Conservation (phyloP, 805 yeast genomes). For the Metschnikowia sp. region DNA sequence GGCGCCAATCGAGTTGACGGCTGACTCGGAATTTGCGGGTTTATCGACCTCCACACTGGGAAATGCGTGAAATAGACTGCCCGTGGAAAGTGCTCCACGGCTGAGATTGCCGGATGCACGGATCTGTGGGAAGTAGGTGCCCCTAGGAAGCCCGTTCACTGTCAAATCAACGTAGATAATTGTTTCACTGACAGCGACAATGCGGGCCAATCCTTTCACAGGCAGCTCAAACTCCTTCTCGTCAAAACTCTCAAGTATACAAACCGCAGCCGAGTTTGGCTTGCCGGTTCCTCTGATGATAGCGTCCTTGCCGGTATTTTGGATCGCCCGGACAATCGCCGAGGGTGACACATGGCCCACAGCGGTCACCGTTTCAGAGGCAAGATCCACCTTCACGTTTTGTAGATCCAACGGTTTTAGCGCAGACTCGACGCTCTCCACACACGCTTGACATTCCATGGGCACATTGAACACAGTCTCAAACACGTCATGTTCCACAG, state of each 20-base stretch:
- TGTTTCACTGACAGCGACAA: constrained; percentile 60
- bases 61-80: constrained; percentile 46
- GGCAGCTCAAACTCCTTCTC: constrained; percentile 46
- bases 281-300: constrained; percentile 88
- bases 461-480: constrained; percentile 85
- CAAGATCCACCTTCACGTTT: constrained; percentile 53
- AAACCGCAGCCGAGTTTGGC: constrained; percentile 86
- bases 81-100: constrained; percentile 66
- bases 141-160: constrained; percentile 64
- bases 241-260: constrained; percentile 75
- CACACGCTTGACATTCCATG: constrained; percentile 74
- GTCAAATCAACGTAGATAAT: constrained; percentile 73
- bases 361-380: constrained; percentile 60
- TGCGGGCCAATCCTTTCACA: constrained; percentile 83
- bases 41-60: constrained; percentile 33
- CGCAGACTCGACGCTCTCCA: constrained; percentile 53
- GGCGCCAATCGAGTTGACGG: constrained; percentile 37
- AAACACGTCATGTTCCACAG: constrained; percentile 17
- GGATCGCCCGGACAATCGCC: constrained; percentile 61
- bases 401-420: constrained; percentile 52
- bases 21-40: constrained; percentile 25
- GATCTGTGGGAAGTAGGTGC: constrained; percentile 66
- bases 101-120: constrained; percentile 75
- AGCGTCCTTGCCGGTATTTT: constrained; percentile 78
- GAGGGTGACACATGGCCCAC: constrained; percentile 77